These are phyloP conservation scores for Candida bentonensis DNA, from an alignment of 805 yeast genomes.

Conservation along the genomic window DNA sequence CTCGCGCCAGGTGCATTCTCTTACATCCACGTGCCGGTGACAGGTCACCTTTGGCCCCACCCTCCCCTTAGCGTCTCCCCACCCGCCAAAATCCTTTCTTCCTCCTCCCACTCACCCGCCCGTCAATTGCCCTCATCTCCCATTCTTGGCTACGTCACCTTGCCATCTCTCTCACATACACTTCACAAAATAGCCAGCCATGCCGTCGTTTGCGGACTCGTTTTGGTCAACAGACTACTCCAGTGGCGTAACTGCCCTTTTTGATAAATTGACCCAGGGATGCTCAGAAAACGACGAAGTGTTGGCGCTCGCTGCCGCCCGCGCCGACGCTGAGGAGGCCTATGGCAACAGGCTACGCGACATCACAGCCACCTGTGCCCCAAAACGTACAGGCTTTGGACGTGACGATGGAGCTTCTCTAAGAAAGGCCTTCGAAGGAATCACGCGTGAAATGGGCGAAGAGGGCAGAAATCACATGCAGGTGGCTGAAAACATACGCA, in stretches of 20 bases:
- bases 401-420: constrained; percentile 54
- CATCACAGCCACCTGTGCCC: constrained; percentile 24
- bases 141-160: background rate
- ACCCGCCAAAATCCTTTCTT: no score
- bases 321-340: constrained; percentile 58
- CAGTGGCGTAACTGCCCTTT: constrained; percentile 27
- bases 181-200: no score
- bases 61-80: no score
- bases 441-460: constrained; percentile 36
- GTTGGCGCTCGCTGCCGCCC: constrained; percentile 44
- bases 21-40: no score
- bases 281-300: constrained; percentile 59
- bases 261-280: constrained; percentile 33
- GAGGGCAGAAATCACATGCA: constrained; percentile 48
- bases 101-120: no score
- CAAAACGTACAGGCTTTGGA: constrained; percentile 29
- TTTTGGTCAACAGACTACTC: constrained; percentile 64
- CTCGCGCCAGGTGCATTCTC: no score
- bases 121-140: no score
- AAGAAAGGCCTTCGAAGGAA: constrained; percentile 46
- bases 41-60: no score
- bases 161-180: background rate
- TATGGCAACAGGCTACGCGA: constrained; percentile 46
- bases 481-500: constrained; percentile 47
- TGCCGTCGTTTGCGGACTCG: constrained; percentile 54